phyloP scores from a whole-genome alignment of 306 rosid species.

The Carpinus fangiana region DNA sequence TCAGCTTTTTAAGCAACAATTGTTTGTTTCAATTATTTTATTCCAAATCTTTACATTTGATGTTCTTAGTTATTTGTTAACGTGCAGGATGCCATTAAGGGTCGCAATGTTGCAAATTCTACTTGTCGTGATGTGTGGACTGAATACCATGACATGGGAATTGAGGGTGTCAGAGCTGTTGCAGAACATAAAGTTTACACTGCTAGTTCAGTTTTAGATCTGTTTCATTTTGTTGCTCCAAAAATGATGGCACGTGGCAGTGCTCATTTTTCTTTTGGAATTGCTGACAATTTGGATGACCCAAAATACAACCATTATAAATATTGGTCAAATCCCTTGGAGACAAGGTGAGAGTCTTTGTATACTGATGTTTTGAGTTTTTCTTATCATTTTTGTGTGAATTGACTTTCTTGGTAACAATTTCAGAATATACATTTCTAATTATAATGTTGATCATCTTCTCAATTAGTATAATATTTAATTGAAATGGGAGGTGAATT shows the following conservation, averaged over 20 bases:
- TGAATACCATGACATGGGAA: conserved; percentile 85
- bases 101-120: conserved; percentile 55
- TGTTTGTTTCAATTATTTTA: conserved; percentile 6
- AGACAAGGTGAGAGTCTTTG: conserved; percentile 61
- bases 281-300: conserved; percentile 76
- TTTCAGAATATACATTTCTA: conserved; percentile 15
- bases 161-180: conserved; percentile 75
- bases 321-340: conserved; percentile 90
- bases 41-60: conserved; percentile 3
- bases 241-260: conserved; percentile 81
- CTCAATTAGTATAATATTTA: too few species aligned
- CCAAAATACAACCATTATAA: conserved; percentile 70
- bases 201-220: conserved; percentile 53
- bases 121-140: conserved; percentile 80
- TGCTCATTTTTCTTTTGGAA: conserved; percentile 78
- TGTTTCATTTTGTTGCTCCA: conserved; percentile 77
- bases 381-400: conserved; percentile 22
- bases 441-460: not conserved
- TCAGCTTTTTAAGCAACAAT: not conserved
- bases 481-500: too few species aligned
- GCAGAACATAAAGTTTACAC: conserved; percentile 74
- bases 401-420: conserved; percentile 4
- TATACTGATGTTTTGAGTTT: conserved; percentile 1
- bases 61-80: conserved; percentile 22
- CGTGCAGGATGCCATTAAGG: conserved; percentile 65